Evolutionary conservation across 2,329 filamentous ascomycete genomes (phyloP).

Genomic region (Sporothrix inflata): DNA sequence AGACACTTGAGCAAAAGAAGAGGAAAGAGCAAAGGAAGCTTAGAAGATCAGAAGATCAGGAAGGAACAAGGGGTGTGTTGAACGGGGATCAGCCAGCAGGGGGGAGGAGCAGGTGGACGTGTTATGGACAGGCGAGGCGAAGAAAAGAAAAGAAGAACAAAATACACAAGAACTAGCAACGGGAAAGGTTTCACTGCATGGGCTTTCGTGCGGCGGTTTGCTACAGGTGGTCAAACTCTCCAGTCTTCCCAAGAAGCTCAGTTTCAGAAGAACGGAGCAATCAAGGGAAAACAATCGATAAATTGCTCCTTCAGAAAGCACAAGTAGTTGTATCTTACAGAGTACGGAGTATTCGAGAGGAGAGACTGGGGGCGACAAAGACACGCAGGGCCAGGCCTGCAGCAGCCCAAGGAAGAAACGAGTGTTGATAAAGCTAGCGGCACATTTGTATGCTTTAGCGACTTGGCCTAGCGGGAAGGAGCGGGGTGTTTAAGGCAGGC

Average conservation of each 20-base stretch:
- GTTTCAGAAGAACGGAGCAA: neutral
- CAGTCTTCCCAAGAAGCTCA: neutral
- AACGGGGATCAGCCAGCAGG: neutral
- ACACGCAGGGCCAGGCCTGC: neutral
- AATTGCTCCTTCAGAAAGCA: neutral
- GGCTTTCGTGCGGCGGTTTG: conserved; percentile 11
- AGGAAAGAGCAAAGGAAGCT: conserved; percentile 13
- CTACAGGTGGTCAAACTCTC: conserved; percentile 2
- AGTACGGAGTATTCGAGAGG: no score
- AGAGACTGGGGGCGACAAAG: neutral
- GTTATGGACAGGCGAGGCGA: neutral
- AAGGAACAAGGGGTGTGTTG: neutral
- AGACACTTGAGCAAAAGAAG: neutral
- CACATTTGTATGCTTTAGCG: conserved; percentile 28
- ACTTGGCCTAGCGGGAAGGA: conserved; percentile 27
- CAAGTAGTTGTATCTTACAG: no score
- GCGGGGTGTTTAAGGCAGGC: conserved; percentile 20
- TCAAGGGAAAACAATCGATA: neutral
- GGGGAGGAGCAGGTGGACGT: neutral
- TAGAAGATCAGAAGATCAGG: neutral
- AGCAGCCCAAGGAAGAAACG: neutral
- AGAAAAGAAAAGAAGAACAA: neutral
- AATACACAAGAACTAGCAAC: neutral
- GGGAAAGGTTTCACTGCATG: conserved; percentile 25
- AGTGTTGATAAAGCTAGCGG: conserved; percentile 13